These are phyloP conservation scores for Alternaria sp. DNA, from an alignment of 2,329 filamentous ascomycete genomes.

Conservation along the genomic window DNA sequence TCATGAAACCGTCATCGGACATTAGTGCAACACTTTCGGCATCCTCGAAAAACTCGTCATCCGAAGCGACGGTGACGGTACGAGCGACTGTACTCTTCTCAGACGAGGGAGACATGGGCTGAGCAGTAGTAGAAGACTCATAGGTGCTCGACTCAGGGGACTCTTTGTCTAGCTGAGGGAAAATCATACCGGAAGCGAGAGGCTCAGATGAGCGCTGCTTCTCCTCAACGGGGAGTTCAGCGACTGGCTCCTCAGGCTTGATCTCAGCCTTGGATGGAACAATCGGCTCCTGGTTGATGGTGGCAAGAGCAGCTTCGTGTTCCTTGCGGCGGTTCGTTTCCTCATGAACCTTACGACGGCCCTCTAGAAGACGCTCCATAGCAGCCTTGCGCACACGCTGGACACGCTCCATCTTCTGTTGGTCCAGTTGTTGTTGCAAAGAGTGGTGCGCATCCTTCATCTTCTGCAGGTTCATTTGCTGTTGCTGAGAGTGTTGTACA, in stretches of 20 bases:
- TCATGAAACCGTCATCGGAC: conserved; percentile 81
- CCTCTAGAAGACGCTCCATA: conserved; percentile 45
- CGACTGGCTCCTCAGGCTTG: conserved; percentile 28
- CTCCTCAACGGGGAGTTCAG: conserved; percentile 48
- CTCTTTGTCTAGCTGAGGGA: conserved; percentile 95
- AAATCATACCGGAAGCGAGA: conserved; percentile 77
- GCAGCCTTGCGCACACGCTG: conserved; percentile 49
- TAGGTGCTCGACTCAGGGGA: conserved; percentile 85
- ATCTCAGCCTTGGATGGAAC: conserved; percentile 34
- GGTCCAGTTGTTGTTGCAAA: conserved; percentile 33
- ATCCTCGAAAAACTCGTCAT: conserved; percentile 66
- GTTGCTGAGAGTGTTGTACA: conserved; percentile 27
- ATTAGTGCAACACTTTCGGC: conserved; percentile 64
- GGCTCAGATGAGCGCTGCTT: conserved; percentile 31
- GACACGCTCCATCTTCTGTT: conserved; percentile 40
- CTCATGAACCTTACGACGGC: conserved; percentile 46
- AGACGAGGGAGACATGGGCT: conserved; percentile 33
- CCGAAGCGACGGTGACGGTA: conserved; percentile 50
- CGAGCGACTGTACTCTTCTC: conserved; percentile 44
- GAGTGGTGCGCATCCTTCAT: conserved; percentile 31
- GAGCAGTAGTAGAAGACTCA: conserved; percentile 58
- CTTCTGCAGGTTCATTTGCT: conserved; percentile 28
- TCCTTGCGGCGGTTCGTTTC: conserved; percentile 39
- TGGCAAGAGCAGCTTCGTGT: conserved; percentile 39
- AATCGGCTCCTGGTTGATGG: conserved; percentile 38